phyloP scores from a whole-genome alignment of 116 monocot species.

The Iris pallida region DNA sequence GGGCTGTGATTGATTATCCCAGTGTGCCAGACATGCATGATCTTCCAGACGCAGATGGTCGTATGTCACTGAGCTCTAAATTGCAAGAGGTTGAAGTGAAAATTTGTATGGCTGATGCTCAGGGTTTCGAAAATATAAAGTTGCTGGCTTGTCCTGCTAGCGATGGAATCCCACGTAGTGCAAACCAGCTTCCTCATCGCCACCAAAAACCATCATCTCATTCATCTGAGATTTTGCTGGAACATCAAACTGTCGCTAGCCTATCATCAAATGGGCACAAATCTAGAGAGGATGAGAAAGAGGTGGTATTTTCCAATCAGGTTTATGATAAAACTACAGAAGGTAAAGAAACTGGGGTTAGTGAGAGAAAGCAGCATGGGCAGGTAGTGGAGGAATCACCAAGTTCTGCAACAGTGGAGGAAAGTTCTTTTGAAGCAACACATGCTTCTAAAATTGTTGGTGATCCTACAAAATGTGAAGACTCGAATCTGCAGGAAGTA shows the following conservation, averaged over 20 bases:
- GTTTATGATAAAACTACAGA: conserved; percentile 13
- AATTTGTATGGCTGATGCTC: conserved; percentile 13
- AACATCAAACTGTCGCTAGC: neutral
- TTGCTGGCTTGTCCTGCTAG: neutral
- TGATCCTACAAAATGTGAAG: conserved; percentile 17
- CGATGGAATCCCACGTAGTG: conserved; percentile 2
- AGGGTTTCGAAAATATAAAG: neutral
- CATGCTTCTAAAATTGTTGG: conserved; percentile 11
- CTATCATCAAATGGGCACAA: conserved; percentile 20
- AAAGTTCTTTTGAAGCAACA: conserved; percentile 15
- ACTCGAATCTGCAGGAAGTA: conserved; percentile 4
- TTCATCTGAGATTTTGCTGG: conserved; percentile 9
- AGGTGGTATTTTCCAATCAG: conserved; percentile 5
- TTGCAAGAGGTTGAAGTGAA: conserved; percentile 26
- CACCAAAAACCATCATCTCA: conserved; percentile 6
- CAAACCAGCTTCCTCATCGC: conserved; percentile 8
- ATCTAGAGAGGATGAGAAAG: conserved; percentile 17
- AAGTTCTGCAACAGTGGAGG: neutral
- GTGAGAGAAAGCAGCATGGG: conserved; percentile 8
- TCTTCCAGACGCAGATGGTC: conserved; percentile 18
- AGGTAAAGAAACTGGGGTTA: neutral
- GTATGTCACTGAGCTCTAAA: conserved; percentile 10
- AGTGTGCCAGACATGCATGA: conserved; percentile 3
- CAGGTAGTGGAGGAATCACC: conserved; percentile 13
- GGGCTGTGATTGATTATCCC: conserved; percentile 7